Conservation (phyloP, 148 eudicot species). For the Oxyria digyna region DNA sequence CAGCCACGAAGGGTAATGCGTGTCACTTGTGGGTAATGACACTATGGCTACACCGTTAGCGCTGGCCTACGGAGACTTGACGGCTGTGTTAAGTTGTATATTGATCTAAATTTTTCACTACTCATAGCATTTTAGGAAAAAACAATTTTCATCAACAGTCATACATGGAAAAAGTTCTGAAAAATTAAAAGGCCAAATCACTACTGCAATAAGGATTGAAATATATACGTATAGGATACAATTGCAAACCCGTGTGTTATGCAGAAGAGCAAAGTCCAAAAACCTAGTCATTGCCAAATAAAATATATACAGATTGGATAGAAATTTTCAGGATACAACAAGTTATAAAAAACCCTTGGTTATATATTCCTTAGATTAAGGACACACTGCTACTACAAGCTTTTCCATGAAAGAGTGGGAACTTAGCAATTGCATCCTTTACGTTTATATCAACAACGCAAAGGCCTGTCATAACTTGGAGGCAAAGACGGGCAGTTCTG, state of each 20-base stretch:
- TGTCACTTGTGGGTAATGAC: too few relatives aligned
- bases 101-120: too few relatives aligned
- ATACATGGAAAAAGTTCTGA: too few relatives aligned
- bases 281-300: slow-evolving; percentile 3
- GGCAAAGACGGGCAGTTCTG: slow-evolving; percentile 74
- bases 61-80: too few relatives aligned
- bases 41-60: too few relatives aligned
- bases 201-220: not conserved
- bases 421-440: not conserved
- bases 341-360: not conserved
- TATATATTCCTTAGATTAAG: not conserved
- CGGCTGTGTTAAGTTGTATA: too few relatives aligned
- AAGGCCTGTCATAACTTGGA: slow-evolving; percentile 62
- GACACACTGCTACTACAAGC: not conserved
- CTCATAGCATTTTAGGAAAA: too few relatives aligned
- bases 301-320: not conserved
- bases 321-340: not conserved
- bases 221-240: not conserved
- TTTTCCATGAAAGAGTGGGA: not conserved
- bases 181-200: not conserved
- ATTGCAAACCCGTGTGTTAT: not conserved
- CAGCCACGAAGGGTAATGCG: too few relatives aligned
- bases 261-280: not conserved
- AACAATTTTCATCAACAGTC: too few relatives aligned
- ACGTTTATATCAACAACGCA: slow-evolving; percentile 27